Evolutionary conservation across 768 basidiomycete species (phyloP), one percentile per base, ranked within the genome.

Genomic region (Xerocomus brunneocitrinus): DNA sequence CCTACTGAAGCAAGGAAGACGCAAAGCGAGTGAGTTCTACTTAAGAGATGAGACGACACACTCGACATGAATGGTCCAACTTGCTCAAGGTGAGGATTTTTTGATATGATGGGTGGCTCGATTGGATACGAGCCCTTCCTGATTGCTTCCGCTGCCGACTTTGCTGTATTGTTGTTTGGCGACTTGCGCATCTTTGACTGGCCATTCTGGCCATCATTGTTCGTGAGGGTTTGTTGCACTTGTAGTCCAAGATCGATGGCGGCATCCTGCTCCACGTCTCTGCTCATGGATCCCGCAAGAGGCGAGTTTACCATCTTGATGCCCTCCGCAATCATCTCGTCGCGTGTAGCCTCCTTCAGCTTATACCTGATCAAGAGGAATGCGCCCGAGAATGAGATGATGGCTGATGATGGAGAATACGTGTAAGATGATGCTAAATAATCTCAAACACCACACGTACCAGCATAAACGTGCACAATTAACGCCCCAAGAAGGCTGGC

Each of bases 331-430:
- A 78, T 67, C 55, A 63, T 58, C 58, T 80, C 76, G 46, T 80
- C 77, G 3, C 70, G 71, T 27, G 72, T 76, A 6, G 82, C 83
- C 57, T 79, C 79, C 50, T 74, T 71, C 5, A 84, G 67, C 54
- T 79, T 80, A 68, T 81, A 82, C 35, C 76, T 70, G 39, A 82
- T 72, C 28, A 84, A 71, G 55, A 81, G 74, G 67, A 82, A 83
- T 24, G 80, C 78, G 4, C 73, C 81, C 47, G 79, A 61, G 66
- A 84, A 84, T 3, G 83, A 73, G 7, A 77, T 58, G 24, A 76
- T 67, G 22, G 75, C 76, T 70, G 12, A 13, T 6, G 12, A 24
- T 24, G 38, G 34, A 16, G 32, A 19, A n/a, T 2, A 12, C 19
- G 24, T 3, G 39, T 61, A 27, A 28, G 38, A 40, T 35, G 35